Evolutionary conservation across 805 yeast species (phyloP), one percentile per base, ranked within the genome.

Genomic region (Komagataella kurtzmanii): DNA sequence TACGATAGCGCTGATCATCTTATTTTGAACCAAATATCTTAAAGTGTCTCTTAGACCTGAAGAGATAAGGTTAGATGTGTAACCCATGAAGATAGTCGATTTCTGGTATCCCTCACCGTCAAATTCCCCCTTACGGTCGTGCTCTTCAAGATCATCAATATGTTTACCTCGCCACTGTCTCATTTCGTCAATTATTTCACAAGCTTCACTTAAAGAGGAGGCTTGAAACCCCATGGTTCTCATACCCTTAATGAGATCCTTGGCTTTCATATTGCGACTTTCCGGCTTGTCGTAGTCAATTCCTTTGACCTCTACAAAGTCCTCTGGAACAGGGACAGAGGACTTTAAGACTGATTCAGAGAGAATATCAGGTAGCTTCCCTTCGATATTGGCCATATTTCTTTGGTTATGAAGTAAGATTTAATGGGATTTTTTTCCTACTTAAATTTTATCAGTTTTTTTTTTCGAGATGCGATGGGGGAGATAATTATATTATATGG

Each of bases 181-280:
- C 99, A 93, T 93, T 49, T 85, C 81, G 62, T 91, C 80, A 54
- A 93, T 88, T 58, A 95, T 88, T 30, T 89, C 96, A 65, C 97
- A 89, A 2, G 97, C 97, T 58, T 81, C 75, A 36, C 89, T 83
- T 48, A 93, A 75, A 6, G 91, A 76, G 6, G 90, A 79, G 7
- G 95, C 99, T 71, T 93, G 99, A 73, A 91, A 93, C 6, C 99
- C 99, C 97, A 95, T 93, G 44, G 81, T 81, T 59, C 74, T 81
- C 99, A 95, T 93, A 36, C 91, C 79, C 40, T 72, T 73, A 56
- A 93, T 77, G 57, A 93, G 72, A 60, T 87, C 90, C 12, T 75
- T 73, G 46, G 98, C 99, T 47, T 75, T 72, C 77, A 87, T 80
- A 67, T 90, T 80, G 58, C 77, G 77, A 52, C 91, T 85, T 50